These are phyloP conservation scores for Triangularia verruculosa DNA, from an alignment of 2,329 filamentous ascomycete genomes.

Conservation along the genomic window DNA sequence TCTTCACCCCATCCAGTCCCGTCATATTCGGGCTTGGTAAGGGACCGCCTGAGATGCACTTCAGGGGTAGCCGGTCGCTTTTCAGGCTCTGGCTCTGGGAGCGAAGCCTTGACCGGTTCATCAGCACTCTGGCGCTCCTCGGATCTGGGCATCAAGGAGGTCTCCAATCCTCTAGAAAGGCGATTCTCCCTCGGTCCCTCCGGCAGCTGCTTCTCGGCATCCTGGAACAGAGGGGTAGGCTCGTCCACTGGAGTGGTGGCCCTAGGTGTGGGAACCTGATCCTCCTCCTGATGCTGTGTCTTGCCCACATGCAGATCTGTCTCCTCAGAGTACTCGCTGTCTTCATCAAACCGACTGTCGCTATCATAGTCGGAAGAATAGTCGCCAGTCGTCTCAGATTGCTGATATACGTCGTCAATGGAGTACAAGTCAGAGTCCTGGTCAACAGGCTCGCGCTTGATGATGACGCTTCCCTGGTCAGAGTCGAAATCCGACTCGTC, in stretches of 20 bases:
- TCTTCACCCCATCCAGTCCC: constrained; percentile 60
- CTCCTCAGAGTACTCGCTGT: constrained; percentile 52
- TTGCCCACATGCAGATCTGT: constrained; percentile 14
- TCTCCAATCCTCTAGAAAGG: constrained; percentile 44
- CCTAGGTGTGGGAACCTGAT: constrained; percentile 52
- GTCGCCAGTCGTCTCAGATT: constrained; percentile 39
- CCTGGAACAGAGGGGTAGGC: constrained; percentile 5
- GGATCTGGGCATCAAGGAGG: constrained; percentile 46
- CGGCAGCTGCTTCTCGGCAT: constrained; percentile 1
- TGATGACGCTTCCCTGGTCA: constrained; percentile 58
- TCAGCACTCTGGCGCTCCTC: constrained; percentile 35
- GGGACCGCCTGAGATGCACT: constrained; percentile 34
- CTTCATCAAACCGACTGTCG: constrained; percentile 34
- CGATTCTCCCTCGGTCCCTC: constrained; percentile 27
- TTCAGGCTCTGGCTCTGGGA: constrained; percentile 33
- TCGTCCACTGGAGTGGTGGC: constrained; percentile 40
- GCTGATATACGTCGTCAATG: constrained; percentile 64
- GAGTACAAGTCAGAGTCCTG: constrained; percentile 63
- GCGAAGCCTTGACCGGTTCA: constrained; percentile 37
- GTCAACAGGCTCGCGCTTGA: constrained; percentile 63
- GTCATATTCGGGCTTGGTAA: constrained; percentile 62
- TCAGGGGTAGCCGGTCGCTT: constrained; percentile 50
- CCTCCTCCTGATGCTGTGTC: constrained; percentile 37
- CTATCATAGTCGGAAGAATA: constrained; percentile 29
- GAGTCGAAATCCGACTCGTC: constrained; percentile 38